phyloP scores from a whole-genome alignment of 2,329 filamentous ascomycete genomes.

The Fusarium penzigii region DNA sequence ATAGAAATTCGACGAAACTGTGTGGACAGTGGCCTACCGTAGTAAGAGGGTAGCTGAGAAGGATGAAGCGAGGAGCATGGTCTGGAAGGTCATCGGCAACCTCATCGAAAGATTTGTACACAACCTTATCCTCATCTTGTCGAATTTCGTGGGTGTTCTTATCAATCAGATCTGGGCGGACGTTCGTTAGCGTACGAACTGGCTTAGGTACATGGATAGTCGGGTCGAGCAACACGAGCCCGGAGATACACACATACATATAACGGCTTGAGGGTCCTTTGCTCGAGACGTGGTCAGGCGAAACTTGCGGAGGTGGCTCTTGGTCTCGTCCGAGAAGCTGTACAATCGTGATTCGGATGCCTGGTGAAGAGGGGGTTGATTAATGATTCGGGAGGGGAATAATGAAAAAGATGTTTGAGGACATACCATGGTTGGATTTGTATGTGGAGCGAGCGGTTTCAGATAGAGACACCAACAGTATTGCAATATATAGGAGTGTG shows the following conservation, averaged over 20 bases:
- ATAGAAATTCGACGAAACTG: conserved; percentile 22
- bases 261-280: conserved; percentile 84
- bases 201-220: background rate
- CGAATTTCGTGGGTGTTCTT: conserved; percentile 87
- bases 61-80: conserved; percentile 83
- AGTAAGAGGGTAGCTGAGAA: conserved; percentile 89
- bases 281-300: conserved; percentile 85
- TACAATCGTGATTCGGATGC: conserved; percentile 85
- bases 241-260: conserved; percentile 69
- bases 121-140: conserved; percentile 71
- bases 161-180: conserved; percentile 74
- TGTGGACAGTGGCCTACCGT: conserved; percentile 53
- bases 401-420: background rate
- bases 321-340: conserved; percentile 88
- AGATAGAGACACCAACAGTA: background rate
- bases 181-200: conserved; percentile 12
- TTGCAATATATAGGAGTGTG: conserved; percentile 6
- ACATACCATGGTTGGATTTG: conserved; percentile 20
- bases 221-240: background rate
- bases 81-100: conserved; percentile 89
- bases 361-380: conserved; percentile 26
- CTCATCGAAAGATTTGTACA: conserved; percentile 80
- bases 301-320: conserved; percentile 90
- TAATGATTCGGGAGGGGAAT: conserved; percentile 5
- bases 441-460: background rate